phyloP scores from a whole-genome alignment of 1,139 yeast species.

The Candida pseudocylindracea region DNA sequence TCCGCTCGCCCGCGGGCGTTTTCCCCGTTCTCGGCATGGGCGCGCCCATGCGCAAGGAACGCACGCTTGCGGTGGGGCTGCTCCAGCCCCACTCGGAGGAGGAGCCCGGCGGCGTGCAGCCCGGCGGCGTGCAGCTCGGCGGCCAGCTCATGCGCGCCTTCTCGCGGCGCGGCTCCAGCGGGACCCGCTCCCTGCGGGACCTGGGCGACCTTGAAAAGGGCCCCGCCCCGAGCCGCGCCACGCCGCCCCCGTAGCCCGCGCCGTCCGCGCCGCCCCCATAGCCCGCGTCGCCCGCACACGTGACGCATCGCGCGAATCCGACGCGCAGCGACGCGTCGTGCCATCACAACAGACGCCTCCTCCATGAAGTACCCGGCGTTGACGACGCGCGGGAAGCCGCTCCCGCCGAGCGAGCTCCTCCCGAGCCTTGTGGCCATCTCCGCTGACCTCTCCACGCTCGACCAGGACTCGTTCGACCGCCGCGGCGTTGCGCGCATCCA shows the following conservation, averaged over 20 bases:
- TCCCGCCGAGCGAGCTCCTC: conserved; percentile 36
- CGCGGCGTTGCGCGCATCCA: too few species aligned
- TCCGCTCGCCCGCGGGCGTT: conserved; percentile 47
- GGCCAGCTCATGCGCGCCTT: conserved; percentile 1
- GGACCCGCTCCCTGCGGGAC: conserved; percentile 2
- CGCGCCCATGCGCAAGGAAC: conserved; percentile 28
- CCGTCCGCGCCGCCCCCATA: too few species aligned
- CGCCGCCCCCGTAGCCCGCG: not conserved
- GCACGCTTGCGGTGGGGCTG: conserved; percentile 25
- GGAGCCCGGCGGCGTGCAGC: conserved; percentile 1
- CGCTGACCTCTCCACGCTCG: conserved; percentile 35
- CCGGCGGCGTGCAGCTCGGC: conserved; percentile 1
- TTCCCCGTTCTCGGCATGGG: conserved; percentile 71
- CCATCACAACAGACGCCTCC: not conserved
- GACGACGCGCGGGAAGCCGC: conserved; percentile 27
- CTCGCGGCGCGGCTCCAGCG: too few species aligned
- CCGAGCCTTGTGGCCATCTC: conserved; percentile 21
- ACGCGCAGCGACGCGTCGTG: conserved; percentile 4
- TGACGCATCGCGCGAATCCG: too few species aligned
- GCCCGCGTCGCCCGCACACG: too few species aligned
- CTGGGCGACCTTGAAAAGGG: conserved; percentile 12
- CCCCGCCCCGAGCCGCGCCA: conserved; percentile 4
- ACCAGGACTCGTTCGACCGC: conserved; percentile 19
- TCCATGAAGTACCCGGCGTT: conserved; percentile 9
- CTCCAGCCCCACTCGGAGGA: not conserved